A percentile compares a stretch with the other conserved stretches of the same genome.
Conservation (phyloP, 139 green algal genomes). For the Gonium pectorale region DNA sequence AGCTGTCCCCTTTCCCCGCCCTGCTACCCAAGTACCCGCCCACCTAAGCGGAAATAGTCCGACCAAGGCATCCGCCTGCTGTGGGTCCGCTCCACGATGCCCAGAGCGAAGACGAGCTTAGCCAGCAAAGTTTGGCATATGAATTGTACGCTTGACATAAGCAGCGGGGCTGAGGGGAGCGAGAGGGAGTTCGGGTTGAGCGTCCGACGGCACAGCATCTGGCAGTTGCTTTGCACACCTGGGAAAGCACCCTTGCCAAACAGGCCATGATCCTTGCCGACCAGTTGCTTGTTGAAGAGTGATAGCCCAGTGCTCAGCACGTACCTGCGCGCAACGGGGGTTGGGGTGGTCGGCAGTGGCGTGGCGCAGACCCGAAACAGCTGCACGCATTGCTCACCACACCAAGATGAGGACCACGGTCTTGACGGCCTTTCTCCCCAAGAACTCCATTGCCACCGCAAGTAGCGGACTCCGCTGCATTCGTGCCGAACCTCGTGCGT, state of each 20-base stretch:
- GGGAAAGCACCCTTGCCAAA: conserved; percentile 80
- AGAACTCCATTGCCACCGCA: not conserved
- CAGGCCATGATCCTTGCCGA: conserved; percentile 78
- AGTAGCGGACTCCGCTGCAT: too few relatives aligned
- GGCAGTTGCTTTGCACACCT: too few relatives aligned
- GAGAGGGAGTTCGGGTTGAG: too few relatives aligned
- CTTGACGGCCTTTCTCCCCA: not conserved
- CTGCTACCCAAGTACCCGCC: not conserved
- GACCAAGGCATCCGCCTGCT: conserved; percentile 62
- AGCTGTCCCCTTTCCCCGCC: too few relatives aligned
- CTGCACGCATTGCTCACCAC: conserved; percentile 30
- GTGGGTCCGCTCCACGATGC: conserved; percentile 57
- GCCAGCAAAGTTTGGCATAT: conserved; percentile 78
- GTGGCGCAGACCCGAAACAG: too few relatives aligned
- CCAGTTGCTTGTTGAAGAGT: conserved; percentile 82
- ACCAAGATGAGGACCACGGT: not conserved
- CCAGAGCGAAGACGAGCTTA: conserved; percentile 56
- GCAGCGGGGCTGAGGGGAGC: conserved; percentile 56
- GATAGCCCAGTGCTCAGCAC: conserved; percentile 81
- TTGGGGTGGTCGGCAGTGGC: too few relatives aligned
- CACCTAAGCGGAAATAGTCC: conserved; percentile 71
- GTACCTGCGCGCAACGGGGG: conserved; percentile 79
- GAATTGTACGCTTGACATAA: conserved; percentile 80
- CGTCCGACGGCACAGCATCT: too few relatives aligned
- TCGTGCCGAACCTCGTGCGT: too few relatives aligned